Evolutionary conservation across 73 alveolate species (phyloP), one percentile per base, ranked within the genome.

Genomic region (Paramecium biaurelia): DNA sequence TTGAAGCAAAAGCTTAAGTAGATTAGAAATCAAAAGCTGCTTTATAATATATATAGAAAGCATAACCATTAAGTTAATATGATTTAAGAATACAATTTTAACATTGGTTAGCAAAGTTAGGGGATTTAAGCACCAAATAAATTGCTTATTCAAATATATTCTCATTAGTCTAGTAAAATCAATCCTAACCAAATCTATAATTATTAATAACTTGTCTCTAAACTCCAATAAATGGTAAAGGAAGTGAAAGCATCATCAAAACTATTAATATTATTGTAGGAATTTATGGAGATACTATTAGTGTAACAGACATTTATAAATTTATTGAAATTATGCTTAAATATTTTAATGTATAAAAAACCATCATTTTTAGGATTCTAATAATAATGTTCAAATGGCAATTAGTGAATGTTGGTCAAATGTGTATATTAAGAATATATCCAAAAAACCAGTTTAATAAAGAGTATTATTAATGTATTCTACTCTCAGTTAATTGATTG

Each of bases 221-320:
- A 20, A 79, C 90, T 3, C 90, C 90, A 11, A n/a, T 34, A 4
- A 21, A 79, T 79, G 45, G 56, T 2, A 79, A 79, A 79, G 90
- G 90, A 42, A 43, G 47, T 43, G 90, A 79, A 37, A 47, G 90
- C 15, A 45, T 79, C 23, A 45, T 79, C 23, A 79, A 79, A 79
- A 79, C 90, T 20, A 79, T 79, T 11, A 79, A 41, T 7, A 79
- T 79, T n/a, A 79, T 79, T 23, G 90, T 79, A 5, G 72, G 72
- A 21, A 79, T 79, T 3, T 79, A 41, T 79, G 74, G 74, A 7
- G 76, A 43, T 4, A 23, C 47, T 1, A 79, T 79, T 3, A 43
- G 14, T 21, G 74, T 79, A 2, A 21, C 47, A 42, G 90, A 79
- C 18, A 38, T 79, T 42, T 79, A 79, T 45, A 79, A 79, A 79